Conservation (phyloP, 1,139 yeast species). For the Pichia sp. region DNA sequence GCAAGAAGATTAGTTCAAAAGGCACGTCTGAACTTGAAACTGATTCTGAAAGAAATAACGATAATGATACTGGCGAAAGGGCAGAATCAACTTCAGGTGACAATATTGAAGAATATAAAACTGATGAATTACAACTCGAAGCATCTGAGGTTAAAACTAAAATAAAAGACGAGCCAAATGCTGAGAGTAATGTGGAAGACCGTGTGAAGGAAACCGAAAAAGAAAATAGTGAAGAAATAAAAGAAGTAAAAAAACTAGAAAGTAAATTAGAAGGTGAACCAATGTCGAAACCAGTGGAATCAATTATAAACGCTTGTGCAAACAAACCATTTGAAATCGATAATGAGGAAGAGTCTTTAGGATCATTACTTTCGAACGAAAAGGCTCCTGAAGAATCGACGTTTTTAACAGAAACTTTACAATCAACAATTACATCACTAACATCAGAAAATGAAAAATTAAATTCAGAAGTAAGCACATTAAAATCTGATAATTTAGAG, state of each 20-base stretch:
- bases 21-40: neutral
- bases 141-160: neutral
- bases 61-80: neutral
- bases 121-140: neutral
- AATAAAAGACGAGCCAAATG: neutral
- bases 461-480: conserved; percentile 8
- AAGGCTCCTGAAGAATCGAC: conserved; percentile 13
- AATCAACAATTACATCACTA: conserved; percentile 15
- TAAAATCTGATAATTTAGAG: conserved; percentile 21
- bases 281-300: neutral
- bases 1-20: conserved; percentile 14
- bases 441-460: conserved; percentile 14
- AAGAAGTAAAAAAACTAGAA: neutral
- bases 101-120: neutral
- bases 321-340: neutral
- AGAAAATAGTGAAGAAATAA: neutral
- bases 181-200: neutral
- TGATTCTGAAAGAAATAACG: neutral
- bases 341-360: neutral
- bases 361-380: neutral
- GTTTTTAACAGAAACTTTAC: conserved; percentile 18
- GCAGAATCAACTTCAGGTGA: conserved; percentile 5
- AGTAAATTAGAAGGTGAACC: neutral
- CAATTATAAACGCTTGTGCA: no score
- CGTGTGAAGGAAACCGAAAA: neutral